Evolutionary conservation across 2,329 filamentous ascomycete species (phyloP).

Genomic region (Sporothrix brasiliensis): DNA sequence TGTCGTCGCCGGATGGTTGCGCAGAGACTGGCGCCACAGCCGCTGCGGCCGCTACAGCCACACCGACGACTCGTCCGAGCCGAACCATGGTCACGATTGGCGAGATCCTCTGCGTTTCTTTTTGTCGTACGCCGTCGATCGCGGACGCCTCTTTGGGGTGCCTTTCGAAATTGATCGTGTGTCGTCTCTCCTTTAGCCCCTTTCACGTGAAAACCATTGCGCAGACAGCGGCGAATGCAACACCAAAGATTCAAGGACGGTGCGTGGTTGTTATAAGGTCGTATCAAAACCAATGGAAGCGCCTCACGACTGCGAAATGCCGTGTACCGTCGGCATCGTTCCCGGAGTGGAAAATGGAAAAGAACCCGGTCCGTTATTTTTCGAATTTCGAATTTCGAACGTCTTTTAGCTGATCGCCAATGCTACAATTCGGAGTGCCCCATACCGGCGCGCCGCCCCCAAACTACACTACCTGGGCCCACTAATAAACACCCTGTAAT

Average conservation of each 20-base stretch:
- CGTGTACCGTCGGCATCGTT: neutral
- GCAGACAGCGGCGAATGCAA: neutral
- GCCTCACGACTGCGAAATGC: conserved; percentile 5
- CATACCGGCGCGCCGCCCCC: neutral
- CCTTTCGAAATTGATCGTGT: neutral
- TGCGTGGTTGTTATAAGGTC: neutral
- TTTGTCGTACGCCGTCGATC: neutral
- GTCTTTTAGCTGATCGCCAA: neutral
- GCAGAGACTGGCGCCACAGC: conserved; percentile 18
- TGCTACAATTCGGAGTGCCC: neutral
- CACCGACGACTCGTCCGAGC: neutral
- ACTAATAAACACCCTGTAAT: conserved; percentile 9
- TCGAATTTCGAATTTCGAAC: neutral
- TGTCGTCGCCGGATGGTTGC: neutral
- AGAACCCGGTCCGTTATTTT: conserved; percentile 7
- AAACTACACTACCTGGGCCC: neutral
- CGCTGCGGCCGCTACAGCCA: neutral
- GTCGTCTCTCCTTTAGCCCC: conserved; percentile 12
- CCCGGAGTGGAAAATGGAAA: neutral
- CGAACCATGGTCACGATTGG: conserved; percentile 20
- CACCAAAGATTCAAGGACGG: neutral
- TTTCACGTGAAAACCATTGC: conserved; percentile 23
- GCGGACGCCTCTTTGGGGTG: neutral
- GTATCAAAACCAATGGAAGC: neutral
- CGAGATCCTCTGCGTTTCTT: neutral